Conservation (phyloP, 306 rosid genomes). For the Gynostemma pentaphyllum region DNA sequence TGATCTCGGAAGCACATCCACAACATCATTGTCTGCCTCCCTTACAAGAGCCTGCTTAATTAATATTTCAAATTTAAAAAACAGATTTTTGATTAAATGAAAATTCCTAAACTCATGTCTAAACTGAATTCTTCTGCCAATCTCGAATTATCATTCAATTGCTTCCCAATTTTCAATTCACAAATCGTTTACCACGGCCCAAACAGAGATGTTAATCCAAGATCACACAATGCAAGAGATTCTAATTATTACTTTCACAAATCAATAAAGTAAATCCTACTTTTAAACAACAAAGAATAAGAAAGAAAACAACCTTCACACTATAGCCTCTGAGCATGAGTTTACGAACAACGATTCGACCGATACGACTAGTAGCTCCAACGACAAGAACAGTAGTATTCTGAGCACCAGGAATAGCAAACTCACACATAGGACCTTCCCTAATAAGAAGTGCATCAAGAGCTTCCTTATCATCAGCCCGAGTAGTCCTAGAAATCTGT, state of each 20-base stretch:
- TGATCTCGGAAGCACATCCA: conserved; percentile 80
- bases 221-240: neutral
- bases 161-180: neutral
- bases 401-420: conserved; percentile 86
- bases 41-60: conserved; percentile 76
- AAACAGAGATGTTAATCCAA: neutral
- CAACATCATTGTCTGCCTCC: conserved; percentile 52
- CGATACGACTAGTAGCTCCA: conserved; percentile 86
- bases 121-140: neutral
- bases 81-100: too few species aligned
- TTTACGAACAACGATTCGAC: conserved; percentile 82
- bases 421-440: conserved; percentile 93
- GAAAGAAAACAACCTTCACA: conserved; percentile 44
- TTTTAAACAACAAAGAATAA: neutral
- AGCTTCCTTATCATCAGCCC: conserved; percentile 54
- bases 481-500: conserved; percentile 74
- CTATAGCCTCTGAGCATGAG: conserved; percentile 87
- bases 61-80: too few species aligned
- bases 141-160: neutral
- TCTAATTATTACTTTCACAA: neutral
- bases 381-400: conserved; percentile 80
- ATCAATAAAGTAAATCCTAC: neutral
- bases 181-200: neutral
- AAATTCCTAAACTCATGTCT: neutral
- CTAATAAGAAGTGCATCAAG: conserved; percentile 69